Evolutionary conservation across 2,329 filamentous ascomycete species (phyloP), one percentile per base, ranked within the genome.

Genomic region (Sclerotiophoma versabilis): DNA sequence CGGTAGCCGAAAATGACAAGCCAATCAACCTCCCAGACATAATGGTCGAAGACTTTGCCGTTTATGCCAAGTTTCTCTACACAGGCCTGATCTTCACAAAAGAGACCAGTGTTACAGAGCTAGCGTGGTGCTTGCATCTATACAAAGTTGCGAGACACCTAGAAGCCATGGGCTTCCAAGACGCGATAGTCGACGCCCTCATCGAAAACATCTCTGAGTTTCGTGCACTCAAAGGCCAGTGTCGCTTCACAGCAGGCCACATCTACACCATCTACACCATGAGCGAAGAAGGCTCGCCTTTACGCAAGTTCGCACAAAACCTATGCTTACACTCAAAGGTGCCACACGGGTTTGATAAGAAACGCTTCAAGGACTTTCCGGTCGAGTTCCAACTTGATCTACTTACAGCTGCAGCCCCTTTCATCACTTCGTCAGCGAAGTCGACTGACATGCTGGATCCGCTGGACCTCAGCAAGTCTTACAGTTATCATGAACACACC

Each of bases 41-140:
- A 1, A 15, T 22, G 22, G n/a, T 43, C 14, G 43, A 47, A 10
- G 43, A 48, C 12, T 43, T 53, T 12, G 12, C 17, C 8, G 33
- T 48, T 1, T 53, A 48, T 11, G 50, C 50, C 10, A 53, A 53
- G 23, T 43, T 53, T n/a, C 30, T 48, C 14, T 47, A 48, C 25
- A 48, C 50, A 5, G 37, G 50, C 3, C 30, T 43, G 17, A 37
- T 53, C 9, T 53, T 46, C 14, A 41, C 36, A 29, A 41, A 36
- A 33, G 49, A 41, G 27, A 9, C 49, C 17, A 41, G 41, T 15
- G 15, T 34, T 23, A 15, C 37, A 5, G 48, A 51, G 30, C 43
- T 48, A 15, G 20, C 30, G 2, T 30, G 37, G 19, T 53, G 43
- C 32, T 19, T 53, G 10, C 43, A 43, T 19, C 20, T 53, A 25